These are phyloP conservation scores for Porcisia deanei DNA, from an alignment of 208 protist genomes.

Conservation along the genomic window DNA sequence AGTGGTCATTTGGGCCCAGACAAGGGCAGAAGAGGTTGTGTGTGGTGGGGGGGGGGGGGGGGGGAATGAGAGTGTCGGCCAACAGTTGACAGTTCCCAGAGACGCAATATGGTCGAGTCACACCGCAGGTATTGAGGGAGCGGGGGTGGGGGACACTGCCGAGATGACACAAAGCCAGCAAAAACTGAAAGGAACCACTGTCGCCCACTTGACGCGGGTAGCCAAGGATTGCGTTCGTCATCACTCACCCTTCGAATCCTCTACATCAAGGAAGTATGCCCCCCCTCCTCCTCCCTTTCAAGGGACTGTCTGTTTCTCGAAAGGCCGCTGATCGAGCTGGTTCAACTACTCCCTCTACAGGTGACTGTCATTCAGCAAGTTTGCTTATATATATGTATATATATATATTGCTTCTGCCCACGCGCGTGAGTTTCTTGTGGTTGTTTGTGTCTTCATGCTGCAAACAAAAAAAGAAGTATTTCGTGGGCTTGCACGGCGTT, in stretches of 20 bases:
- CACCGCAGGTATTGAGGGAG: background rate
- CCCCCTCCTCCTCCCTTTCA: background rate
- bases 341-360: background rate
- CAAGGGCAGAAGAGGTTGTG: background rate
- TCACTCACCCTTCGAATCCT: background rate
- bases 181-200: background rate
- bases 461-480: no score
- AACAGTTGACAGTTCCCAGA: background rate
- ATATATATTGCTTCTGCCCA: no score
- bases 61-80: background rate
- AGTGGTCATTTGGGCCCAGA: background rate
- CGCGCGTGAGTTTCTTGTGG: no score
- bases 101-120: background rate
- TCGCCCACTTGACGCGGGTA: background rate
- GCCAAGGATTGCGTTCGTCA: background rate
- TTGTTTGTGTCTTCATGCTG: no score
- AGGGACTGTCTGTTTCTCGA: background rate
- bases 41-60: background rate
- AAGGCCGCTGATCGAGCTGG: background rate
- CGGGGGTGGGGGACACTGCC: background rate
- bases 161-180: background rate
- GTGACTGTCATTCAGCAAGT: background rate
- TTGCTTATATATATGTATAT: no score
- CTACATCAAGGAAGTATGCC: background rate
- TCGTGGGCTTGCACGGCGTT: no score